Evolutionary conservation across 2,329 filamentous ascomycete species (phyloP), one percentile per base, ranked within the genome.

Genomic region (Microdochium trichocladiopsis): DNA sequence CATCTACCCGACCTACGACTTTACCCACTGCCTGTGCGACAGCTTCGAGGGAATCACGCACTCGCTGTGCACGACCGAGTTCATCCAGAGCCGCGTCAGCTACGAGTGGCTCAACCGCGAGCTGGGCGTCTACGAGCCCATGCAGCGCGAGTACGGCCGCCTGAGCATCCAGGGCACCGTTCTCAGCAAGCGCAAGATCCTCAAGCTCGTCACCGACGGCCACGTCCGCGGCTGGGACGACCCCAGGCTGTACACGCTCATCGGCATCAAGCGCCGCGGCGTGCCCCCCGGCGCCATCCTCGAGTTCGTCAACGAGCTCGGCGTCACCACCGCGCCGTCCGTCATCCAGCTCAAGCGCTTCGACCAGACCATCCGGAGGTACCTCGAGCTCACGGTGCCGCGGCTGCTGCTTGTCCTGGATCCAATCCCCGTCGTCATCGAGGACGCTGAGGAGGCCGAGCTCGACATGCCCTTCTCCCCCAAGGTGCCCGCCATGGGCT

Each of bases 1-100:
- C 69, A 95, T 96, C 57, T 96, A 96, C 67, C 94, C 94, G 0
- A 95, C 93, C 0, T 96, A 96, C 64, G 92, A 96, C 67, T 95
- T 95, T 66, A 88, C 87, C 0, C 90, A 95, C 73, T 95, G 89
- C 68, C 76, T 96, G 22, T 93, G 89, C 61, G 94, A 97, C 77
- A 92, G 88, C 59, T 90, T 96, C 58, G 94, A 99, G 69, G 81
- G 82, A 18, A 95, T 97, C 62, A 92, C 92, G 0, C 93, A 96
- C 73, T 93, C 87, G 14, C 76, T 97, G 21, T 97, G 93, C 67
- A 97, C 94, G 0, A 93, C 88, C 2, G 94, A 97, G 67, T 96
- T 97, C 62, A 84, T 92, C 58, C 82, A 89, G 50, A 87, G 88
- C 21, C 77, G 93, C 54, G 85, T 88, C 48, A 94, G 89, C 37